phyloP scores from a whole-genome alignment of 75 land plant species.

The Adiantum capillusveneris region DNA sequence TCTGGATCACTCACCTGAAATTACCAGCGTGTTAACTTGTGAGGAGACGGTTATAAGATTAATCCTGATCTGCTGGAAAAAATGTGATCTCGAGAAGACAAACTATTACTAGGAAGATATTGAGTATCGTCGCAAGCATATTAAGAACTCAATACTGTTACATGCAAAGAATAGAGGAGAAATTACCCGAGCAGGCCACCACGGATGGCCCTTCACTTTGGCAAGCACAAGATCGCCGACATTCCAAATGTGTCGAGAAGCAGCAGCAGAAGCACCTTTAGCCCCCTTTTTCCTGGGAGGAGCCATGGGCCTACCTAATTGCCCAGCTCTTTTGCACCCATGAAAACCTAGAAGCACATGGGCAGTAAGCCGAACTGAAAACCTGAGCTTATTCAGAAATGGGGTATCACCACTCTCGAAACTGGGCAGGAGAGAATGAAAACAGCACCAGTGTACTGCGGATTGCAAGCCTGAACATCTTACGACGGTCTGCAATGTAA shows the following conservation, averaged over 20 bases:
- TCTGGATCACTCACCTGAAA: constrained; percentile 70
- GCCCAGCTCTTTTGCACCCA: not conserved
- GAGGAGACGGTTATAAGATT: no score
- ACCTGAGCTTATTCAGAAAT: not conserved
- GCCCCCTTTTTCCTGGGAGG: constrained; percentile 53
- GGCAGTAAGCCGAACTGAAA: no score
- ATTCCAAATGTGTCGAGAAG: constrained; percentile 54
- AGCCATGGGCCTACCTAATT: constrained; percentile 36
- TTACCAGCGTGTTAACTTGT: no score
- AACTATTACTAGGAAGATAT: no score
- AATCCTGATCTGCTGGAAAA: no score
- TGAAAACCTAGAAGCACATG: not conserved
- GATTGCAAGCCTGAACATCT: constrained; percentile 6
- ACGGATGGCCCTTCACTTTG: constrained; percentile 82
- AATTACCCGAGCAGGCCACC: constrained; percentile 80
- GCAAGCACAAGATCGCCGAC: constrained; percentile 92
- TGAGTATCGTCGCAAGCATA: no score
- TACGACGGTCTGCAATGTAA: not conserved
- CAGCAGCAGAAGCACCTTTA: constrained; percentile 39
- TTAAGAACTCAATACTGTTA: no score
- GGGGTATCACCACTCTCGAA: not conserved
- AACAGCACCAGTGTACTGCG: constrained; percentile 5
- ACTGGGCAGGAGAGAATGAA: constrained; percentile 5
- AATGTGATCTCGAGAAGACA: no score
- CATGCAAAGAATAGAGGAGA: no score